These are phyloP conservation scores for Xylariaceae sp. DNA, from an alignment of 2,329 filamentous ascomycete species.

Conservation along the genomic window DNA sequence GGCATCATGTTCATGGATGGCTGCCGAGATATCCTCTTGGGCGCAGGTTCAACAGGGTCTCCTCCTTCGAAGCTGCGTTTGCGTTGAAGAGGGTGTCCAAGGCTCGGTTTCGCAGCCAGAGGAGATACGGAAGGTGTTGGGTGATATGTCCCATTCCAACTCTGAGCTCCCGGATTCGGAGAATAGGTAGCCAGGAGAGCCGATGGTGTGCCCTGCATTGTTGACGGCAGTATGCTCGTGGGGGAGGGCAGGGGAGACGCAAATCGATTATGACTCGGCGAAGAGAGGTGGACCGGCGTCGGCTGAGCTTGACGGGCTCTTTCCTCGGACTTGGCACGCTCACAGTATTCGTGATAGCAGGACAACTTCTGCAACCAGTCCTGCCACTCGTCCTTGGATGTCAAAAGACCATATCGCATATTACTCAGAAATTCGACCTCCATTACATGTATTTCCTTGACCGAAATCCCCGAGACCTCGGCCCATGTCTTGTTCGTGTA, in stretches of 20 bases:
- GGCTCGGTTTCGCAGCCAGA: slow-evolving; percentile 41
- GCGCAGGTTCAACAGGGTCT: slow-evolving; percentile 48
- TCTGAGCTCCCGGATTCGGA: slow-evolving; percentile 30
- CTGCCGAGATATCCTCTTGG: slow-evolving; percentile 43
- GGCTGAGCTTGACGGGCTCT: slow-evolving; percentile 26
- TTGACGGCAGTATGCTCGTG: slow-evolving; percentile 32
- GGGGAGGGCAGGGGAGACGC: slow-evolving; percentile 48
- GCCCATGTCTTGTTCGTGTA: slow-evolving; percentile 99
- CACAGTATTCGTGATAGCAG: slow-evolving; percentile 79
- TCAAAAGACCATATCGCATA: slow-evolving; percentile 90
- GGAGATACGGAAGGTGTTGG: slow-evolving; percentile 42
- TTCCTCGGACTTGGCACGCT: slow-evolving; percentile 52
- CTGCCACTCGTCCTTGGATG: slow-evolving; percentile 81
- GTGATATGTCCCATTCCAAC: slow-evolving; percentile 35
- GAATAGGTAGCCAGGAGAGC: slow-evolving; percentile 38
- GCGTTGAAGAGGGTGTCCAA: slow-evolving; percentile 35
- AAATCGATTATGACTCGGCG: slow-evolving; percentile 34
- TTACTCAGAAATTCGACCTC: slow-evolving; percentile 99
- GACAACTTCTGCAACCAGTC: slow-evolving; percentile 80
- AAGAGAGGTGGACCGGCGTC: slow-evolving; percentile 35
- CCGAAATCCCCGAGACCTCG: slow-evolving; percentile 90
- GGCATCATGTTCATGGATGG: slow-evolving; percentile 21
- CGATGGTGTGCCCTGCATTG: slow-evolving; percentile 28
- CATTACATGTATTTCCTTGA: slow-evolving; percentile 97
- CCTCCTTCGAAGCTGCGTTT: slow-evolving; percentile 49